Base-by-base conservation (phyloP, 148 eudicot species). In the Arbutus unedo region DNA sequence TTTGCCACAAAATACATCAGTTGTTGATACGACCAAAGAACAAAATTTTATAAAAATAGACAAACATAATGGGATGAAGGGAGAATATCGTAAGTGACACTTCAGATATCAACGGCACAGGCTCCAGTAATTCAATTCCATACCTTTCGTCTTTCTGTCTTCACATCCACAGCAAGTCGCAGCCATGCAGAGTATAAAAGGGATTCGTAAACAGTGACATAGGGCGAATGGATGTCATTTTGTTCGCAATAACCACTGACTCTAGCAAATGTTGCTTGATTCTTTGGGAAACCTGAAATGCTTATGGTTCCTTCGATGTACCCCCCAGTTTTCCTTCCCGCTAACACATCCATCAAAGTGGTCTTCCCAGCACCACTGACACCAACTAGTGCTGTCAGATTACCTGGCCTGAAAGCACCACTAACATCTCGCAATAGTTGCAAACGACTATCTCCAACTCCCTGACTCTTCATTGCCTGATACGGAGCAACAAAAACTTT, bases 171-270 rank as follows among this genome's bases (percentile, higher is more conserved):
- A 31, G 85, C 7, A 55, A 87, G 87, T 66, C 89, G 85, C 16
- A 87, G 84, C 84, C 89, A 84, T 44, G 89, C 89, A 53, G 86
- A 87, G 86, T 84, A 87, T 21, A 84, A 78, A 10, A 87, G 81
- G 23, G 89, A 87, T 41, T 87, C 89, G 51, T 87, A 84, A 11
- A 87, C 85, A 21, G 89, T 87, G 13, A 87, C 86, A 15, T 81
- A 78, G 43, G 89, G 89, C 5, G 88, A 83, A 72, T 86, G 88
- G 75, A 83, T 86, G 48, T 86, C 88, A 45, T 83, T 86, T 59
- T 87, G 86, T 51, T 51, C 54, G 7, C 54, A 51, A 51, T 51
- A 51, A 51, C 54, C 54, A 51, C 54, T 51, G 3, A 51, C 54
- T 51, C 54, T 8, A 13, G 54, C 54, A 51, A 51, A 51, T 51